phyloP scores from a whole-genome alignment of 176 grass and related monocot species.

The Lolium multiflorum region DNA sequence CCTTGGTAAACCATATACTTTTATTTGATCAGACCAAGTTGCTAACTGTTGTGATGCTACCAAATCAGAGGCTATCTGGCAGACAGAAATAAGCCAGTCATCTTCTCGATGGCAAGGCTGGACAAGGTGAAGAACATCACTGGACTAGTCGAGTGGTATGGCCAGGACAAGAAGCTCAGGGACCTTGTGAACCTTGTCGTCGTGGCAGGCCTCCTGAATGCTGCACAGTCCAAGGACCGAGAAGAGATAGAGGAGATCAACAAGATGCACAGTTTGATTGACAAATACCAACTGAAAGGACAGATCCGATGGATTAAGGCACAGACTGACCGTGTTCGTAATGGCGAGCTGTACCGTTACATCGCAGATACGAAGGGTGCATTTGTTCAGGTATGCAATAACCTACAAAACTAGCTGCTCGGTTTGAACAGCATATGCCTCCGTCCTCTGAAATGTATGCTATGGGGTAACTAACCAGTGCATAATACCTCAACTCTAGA shows the following conservation, averaged over 20 bases:
- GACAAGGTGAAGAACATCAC: conserved; percentile 97
- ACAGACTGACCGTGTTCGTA: conserved; percentile 84
- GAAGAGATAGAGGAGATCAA: conserved; percentile 99
- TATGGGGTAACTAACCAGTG: neutral
- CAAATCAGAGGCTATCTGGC: conserved; percentile 72
- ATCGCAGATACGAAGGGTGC: conserved; percentile 92
- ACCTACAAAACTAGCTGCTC: neutral
- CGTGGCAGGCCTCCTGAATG: conserved; percentile 81
- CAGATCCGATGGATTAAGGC: conserved; percentile 92
- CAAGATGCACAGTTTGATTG: conserved; percentile 89
- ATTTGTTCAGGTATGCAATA: conserved; percentile 79
- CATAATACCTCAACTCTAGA: neutral
- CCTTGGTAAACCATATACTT: neutral
- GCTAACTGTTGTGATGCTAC: conserved; percentile 34
- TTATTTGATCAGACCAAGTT: neutral
- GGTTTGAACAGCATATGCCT: neutral
- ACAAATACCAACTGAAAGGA: conserved; percentile 78
- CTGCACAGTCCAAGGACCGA: conserved; percentile 89
- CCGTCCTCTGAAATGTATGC: neutral
- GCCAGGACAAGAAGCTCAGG: conserved; percentile 84
- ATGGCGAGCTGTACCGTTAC: conserved; percentile 91
- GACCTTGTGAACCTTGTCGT: conserved; percentile 84
- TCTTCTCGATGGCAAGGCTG: conserved; percentile 97
- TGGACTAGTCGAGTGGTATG: conserved; percentile 92
- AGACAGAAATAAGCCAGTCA: conserved; percentile 84